phyloP scores from a whole-genome alignment of 441 rosid genomes.

The Aquilaria agallochum region DNA sequence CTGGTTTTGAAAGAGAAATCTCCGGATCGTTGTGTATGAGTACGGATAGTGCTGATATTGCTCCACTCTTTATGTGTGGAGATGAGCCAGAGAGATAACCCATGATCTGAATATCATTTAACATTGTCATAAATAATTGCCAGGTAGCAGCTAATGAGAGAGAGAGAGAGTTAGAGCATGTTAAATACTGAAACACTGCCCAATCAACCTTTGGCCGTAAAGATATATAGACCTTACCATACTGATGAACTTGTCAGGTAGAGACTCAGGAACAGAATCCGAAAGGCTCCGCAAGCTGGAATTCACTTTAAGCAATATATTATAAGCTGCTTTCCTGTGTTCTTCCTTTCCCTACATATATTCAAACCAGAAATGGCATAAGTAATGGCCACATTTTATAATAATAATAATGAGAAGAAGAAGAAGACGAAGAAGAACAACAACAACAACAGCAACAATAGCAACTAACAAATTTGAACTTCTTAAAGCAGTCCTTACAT shows the following conservation, averaged over 20 bases:
- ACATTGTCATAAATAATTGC: constrained; percentile 3
- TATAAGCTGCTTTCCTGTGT: constrained; percentile 76
- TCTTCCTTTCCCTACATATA: constrained; percentile 70
- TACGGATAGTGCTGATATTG: constrained; percentile 84
- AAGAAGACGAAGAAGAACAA: too few relatives aligned
- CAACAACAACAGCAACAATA: too few relatives aligned
- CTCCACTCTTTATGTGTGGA: constrained; percentile 93
- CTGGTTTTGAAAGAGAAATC: constrained; percentile 53
- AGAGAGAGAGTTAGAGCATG: too few relatives aligned
- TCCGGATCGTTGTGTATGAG: constrained; percentile 66
- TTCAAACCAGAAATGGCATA: constrained; percentile 7
- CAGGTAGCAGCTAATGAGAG: too few relatives aligned
- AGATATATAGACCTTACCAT: constrained; percentile 48
- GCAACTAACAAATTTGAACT: constrained; percentile 4
- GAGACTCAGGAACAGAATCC: constrained; percentile 29
- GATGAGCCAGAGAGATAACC: constrained; percentile 92
- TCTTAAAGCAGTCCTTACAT: constrained; percentile 49
- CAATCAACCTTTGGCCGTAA: too few relatives aligned
- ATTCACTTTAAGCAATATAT: constrained; percentile 55
- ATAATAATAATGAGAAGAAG: background rate
- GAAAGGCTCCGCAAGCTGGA: constrained; percentile 43
- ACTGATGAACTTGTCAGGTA: constrained; percentile 56
- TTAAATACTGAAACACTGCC: too few relatives aligned
- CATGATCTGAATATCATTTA: constrained; percentile 51
- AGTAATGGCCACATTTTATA: background rate